Evolutionary conservation across 2,329 filamentous ascomycete genomes (phyloP).

Genomic region (Penicillium nordicum): DNA sequence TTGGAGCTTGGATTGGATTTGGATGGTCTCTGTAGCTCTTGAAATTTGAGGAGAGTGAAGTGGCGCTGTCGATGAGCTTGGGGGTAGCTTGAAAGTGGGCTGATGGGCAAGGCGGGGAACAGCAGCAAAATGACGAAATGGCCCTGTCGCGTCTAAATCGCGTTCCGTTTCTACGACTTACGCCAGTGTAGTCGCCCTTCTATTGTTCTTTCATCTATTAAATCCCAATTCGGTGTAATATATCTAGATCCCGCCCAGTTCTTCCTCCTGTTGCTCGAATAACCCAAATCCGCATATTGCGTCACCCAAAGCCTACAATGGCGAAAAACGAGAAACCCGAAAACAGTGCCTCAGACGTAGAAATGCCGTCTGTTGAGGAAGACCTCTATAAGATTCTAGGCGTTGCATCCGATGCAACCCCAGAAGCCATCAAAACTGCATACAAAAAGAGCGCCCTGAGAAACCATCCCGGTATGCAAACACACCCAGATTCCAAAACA

Average conservation of each 20-base stretch:
- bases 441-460: slow-evolving; percentile 89
- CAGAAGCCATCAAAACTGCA: slow-evolving; percentile 79
- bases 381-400: slow-evolving; percentile 75
- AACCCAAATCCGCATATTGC: too few relatives aligned
- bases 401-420: slow-evolving; percentile 66
- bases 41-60: background rate
- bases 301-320: slow-evolving; percentile 10
- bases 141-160: slow-evolving; percentile 26
- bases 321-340: slow-evolving; percentile 15
- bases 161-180: slow-evolving; percentile 12
- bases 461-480: slow-evolving; percentile 70
- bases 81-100: slow-evolving; percentile 2
- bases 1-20: background rate
- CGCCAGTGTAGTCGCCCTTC: background rate
- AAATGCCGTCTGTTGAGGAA: slow-evolving; percentile 24
- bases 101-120: slow-evolving; percentile 16
- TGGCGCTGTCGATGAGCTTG: background rate
- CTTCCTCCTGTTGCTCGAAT: background rate
- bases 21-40: background rate
- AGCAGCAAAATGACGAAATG: slow-evolving; percentile 28
- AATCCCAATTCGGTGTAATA: background rate
- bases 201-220: background rate
- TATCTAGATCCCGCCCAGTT: background rate
- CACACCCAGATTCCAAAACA: slow-evolving; percentile 7
- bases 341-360: slow-evolving; percentile 50